Conservation (phyloP, 345 rosid genomes). For the Corchorus capsularis region DNA sequence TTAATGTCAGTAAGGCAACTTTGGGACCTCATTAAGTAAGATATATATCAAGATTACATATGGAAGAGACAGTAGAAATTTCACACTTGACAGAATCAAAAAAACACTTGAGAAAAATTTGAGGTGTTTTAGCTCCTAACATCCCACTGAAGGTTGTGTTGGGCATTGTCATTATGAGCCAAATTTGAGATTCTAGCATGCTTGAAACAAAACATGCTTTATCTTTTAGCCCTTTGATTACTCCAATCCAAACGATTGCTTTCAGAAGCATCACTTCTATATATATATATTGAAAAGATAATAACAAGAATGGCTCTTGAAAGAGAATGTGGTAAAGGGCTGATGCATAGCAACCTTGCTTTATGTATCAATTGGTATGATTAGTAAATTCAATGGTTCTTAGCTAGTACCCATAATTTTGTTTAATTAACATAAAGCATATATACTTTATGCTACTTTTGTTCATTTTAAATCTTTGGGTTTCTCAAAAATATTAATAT, state of each 20-base stretch:
- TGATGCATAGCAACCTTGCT: not conserved
- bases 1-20: too few relatives aligned
- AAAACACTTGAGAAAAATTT: too few relatives aligned
- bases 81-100: too few relatives aligned
- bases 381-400: constrained; percentile 14
- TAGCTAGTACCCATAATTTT: not conserved
- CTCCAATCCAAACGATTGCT: not conserved
- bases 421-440: constrained; percentile 13
- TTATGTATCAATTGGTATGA: not conserved
- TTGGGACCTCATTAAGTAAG: too few relatives aligned
- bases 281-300: not conserved
- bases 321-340: not conserved
- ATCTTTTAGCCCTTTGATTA: not conserved
- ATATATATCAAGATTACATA: too few relatives aligned
- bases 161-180: not conserved
- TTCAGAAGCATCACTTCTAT: constrained; percentile 3
- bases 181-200: not conserved
- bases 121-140: too few relatives aligned
- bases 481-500: not conserved
- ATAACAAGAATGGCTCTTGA: not conserved
- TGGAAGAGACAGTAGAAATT: too few relatives aligned
- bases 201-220: constrained; percentile 1
- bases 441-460: constrained; percentile 9
- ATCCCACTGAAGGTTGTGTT: too few relatives aligned
- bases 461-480: not conserved